Percentiles rank a stretch among this genome's conserved stretches.
Conservation (phyloP, 495 filamentous ascomycete species). For the Talaromyces thailandensis region DNA sequence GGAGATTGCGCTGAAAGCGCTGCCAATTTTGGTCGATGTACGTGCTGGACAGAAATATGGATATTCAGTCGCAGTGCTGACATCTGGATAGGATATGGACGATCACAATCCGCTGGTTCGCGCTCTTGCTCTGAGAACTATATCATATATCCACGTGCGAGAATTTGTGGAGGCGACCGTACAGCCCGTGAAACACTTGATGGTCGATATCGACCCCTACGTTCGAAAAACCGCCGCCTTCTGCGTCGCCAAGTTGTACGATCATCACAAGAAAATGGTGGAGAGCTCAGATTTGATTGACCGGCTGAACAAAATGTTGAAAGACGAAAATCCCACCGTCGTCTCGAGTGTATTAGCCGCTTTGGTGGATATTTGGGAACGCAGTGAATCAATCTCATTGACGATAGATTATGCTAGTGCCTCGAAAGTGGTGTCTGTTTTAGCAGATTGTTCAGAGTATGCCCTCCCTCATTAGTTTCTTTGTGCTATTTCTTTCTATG, state of each 20-base stretch:
- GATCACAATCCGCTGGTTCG: slow-evolving; percentile 89
- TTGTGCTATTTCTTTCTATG: background rate
- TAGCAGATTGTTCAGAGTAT: slow-evolving; percentile 95
- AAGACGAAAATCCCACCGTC: slow-evolving; percentile 95
- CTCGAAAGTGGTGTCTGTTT: slow-evolving; percentile 92
- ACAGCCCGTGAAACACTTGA: slow-evolving; percentile 69
- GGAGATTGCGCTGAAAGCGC: slow-evolving; percentile 86
- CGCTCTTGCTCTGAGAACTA: slow-evolving; percentile 86
- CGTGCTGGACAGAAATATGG: slow-evolving; percentile 11
- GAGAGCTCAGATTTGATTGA: slow-evolving; percentile 90
- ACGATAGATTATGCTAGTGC: slow-evolving; percentile 97
- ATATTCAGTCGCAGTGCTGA: background rate
- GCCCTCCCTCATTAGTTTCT: too few relatives aligned
- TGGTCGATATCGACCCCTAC: slow-evolving; percentile 87
- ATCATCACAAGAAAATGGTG: slow-evolving; percentile 85
- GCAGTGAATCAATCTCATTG: slow-evolving; percentile 93
- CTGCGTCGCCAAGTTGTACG: slow-evolving; percentile 95
- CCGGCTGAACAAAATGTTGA: slow-evolving; percentile 76
- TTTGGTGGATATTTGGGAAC: slow-evolving; percentile 97
- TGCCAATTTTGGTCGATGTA: slow-evolving; percentile 79
- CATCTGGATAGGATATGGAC: slow-evolving; percentile 70
- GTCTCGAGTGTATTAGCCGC: slow-evolving; percentile 88
- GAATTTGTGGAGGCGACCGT: slow-evolving; percentile 93
- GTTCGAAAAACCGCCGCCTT: slow-evolving; percentile 97
- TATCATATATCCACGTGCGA: slow-evolving; percentile 94